Evolutionary conservation across 2,329 filamentous ascomycete genomes (phyloP), one percentile per base, ranked within the genome.

Genomic region (Aspergillus brasiliensis): DNA sequence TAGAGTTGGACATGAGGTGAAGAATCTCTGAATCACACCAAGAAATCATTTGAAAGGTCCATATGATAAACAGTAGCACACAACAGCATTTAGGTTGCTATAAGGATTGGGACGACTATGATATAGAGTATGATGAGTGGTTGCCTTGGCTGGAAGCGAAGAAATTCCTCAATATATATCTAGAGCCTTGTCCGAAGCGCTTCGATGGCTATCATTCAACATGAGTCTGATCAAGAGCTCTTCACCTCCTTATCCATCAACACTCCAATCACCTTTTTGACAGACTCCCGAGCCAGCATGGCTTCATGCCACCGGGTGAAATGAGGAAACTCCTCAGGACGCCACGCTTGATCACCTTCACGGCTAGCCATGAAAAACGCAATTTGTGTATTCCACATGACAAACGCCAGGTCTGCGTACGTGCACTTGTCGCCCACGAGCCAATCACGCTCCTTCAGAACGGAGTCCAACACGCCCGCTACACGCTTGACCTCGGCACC

Each of bases 331-430:
- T 48, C 53, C 10, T 56, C 53, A 6, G 10, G 11, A 8, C 44
- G 17, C 53, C 53, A 56, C 27, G 42, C 53, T 17, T 56, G 40
- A 17, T 56, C 53, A 13, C 42, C 42, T 17, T 28, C 28, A 28
- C 53, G 40, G 2, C 31, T 13, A 15, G 7, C 11, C 49, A 52
- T 52, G 11, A 52, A 52, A 15, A 57, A 57, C 17, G 47, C 28
- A 8, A 57, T 28, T 37, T 57, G 47, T 7, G 37, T n/a, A 34
- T 57, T 52, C 56, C 56, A 57, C 56, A 57, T 57, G n/a, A 52
- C 47, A 15, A 57, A 57, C 19, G 56, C 56, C 23, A 48, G 28
- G 28, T 52, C 49, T 5, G 49, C 49, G 11, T 52, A 34, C 10
- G 28, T 31, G 28, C 28, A 13, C 28, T 31, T 31, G 28, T 31